Evolutionary conservation across 495 filamentous ascomycete genomes (phyloP), one percentile per base, ranked within the genome.

Genomic region (Daldinia grandis): DNA sequence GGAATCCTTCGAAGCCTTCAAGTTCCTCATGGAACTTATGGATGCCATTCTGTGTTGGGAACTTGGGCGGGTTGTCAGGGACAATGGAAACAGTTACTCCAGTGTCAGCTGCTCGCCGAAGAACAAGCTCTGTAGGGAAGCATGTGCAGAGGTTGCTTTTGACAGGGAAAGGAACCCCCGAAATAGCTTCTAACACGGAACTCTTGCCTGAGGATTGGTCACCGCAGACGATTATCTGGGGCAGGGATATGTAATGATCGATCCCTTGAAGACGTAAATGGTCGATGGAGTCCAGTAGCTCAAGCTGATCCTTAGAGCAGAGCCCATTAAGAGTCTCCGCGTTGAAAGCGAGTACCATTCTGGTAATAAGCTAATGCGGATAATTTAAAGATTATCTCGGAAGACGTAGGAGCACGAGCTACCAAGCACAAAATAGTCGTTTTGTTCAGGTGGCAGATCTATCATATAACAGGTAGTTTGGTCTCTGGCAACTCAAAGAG

Each of bases 121-220:
- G 81, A 3, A 86, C 76, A 8, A 89, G 69, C 71, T 89, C 85
- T 0, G 84, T 88, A 3, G 86, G 80, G 63, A 86, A 88, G 31
- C 85, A 76, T 0, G 87, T 88, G 69, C 83, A 86, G 0, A 86
- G 63, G 40, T 74, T 84, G 42, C 78, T 81, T 58, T 81, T 82
- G 6, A 75, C 74, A 1, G 86, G 86, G 59, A 91, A 89, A 0
- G 80, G 77, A 15, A 90, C 80, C 5, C 87, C 83, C 0, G 87
- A 88, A 15, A 91, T 83, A 9, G 86, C 87, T 59, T 90, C 87
- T 0, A 91, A 81, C 2, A 91, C 88, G 0, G 88, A 90, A 72
- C 86, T 88, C 65, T 89, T 89, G 10, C 87, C 87, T 15, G 81
- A 79, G 0, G 83, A 87, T 62, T 89, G 86, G 69, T 89, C 84